Conservation (phyloP, 768 basidiomycete genomes). For the Tephrocybe sp. region DNA sequence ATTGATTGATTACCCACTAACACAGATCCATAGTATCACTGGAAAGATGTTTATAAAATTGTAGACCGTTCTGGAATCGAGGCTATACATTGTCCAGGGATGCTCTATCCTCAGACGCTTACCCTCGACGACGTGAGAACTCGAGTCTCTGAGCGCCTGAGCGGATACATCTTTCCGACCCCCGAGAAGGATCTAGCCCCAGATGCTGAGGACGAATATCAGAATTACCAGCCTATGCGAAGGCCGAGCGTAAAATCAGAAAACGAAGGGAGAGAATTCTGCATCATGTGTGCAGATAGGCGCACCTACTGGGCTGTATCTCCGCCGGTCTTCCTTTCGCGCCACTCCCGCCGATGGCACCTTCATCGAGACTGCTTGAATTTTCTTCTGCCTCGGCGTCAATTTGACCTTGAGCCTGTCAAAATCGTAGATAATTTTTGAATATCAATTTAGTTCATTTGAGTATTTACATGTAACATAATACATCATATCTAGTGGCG, state of each 20-base stretch:
- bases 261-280: neutral
- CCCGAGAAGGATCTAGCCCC: neutral
- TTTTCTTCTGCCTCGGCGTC: constrained; percentile 7
- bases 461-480: neutral
- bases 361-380: constrained; percentile 11
- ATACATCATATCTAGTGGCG: neutral
- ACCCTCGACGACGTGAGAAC: constrained; percentile 10
- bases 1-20: too few species aligned
- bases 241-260: neutral
- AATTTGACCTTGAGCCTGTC: constrained; percentile 7
- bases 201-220: neutral
- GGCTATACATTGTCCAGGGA: constrained; percentile 1
- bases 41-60: constrained; percentile 10
- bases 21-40: neutral
- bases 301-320: constrained; percentile 11
- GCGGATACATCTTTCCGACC: constrained; percentile 8
- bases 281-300: constrained; percentile 6
- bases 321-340: constrained; percentile 8
- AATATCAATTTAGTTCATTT: neutral
- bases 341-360: constrained; percentile 10
- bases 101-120: constrained; percentile 6
- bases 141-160: constrained; percentile 5
- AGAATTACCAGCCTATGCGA: neutral
- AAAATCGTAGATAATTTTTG: neutral
- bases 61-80: constrained; percentile 5